Percentiles rank a stretch among this genome's conserved stretches.
phyloP scores from a whole-genome alignment of 352 stramenopile species.

The Pythium rishiriense region DNA sequence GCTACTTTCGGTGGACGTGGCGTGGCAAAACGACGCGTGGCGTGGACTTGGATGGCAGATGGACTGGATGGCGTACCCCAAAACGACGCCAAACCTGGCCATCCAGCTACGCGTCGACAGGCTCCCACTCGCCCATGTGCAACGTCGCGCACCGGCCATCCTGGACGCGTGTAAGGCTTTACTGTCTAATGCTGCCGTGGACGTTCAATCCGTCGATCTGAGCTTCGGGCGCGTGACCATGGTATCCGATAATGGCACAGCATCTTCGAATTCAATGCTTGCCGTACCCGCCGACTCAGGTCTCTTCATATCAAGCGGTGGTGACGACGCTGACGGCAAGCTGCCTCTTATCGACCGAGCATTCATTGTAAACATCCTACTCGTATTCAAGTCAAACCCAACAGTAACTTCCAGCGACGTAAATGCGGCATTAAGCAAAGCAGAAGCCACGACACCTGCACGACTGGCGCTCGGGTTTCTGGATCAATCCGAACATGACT shows the following conservation, averaged over 20 bases:
- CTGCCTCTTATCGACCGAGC: constrained; percentile 4
- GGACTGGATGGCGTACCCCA: not conserved
- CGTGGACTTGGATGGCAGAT: not conserved
- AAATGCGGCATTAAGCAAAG: not conserved
- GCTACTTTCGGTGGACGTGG: constrained; percentile 20
- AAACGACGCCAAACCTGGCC: not conserved
- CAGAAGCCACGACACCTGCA: not conserved
- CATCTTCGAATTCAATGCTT: not conserved
- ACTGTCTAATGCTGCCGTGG: not conserved
- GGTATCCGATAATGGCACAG: not conserved
- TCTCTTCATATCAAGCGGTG: constrained; percentile 1
- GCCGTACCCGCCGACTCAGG: no score
- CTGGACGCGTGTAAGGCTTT: not conserved
- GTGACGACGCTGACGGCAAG: not conserved
- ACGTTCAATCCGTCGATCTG: not conserved
- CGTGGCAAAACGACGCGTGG: not conserved
- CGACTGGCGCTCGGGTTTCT: constrained; percentile 12
- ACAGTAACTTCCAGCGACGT: not conserved
- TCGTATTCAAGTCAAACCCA: not conserved
- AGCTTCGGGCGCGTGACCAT: not conserved
- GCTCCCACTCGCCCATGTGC: constrained; percentile 3
- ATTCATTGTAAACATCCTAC: not conserved
- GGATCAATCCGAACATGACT: constrained; percentile 2
- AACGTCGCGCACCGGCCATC: constrained; percentile 16
- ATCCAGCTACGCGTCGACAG: constrained; percentile 5